phyloP scores from a whole-genome alignment of 352 stramenopile genomes.

The Phytophthora pluvialis region DNA sequence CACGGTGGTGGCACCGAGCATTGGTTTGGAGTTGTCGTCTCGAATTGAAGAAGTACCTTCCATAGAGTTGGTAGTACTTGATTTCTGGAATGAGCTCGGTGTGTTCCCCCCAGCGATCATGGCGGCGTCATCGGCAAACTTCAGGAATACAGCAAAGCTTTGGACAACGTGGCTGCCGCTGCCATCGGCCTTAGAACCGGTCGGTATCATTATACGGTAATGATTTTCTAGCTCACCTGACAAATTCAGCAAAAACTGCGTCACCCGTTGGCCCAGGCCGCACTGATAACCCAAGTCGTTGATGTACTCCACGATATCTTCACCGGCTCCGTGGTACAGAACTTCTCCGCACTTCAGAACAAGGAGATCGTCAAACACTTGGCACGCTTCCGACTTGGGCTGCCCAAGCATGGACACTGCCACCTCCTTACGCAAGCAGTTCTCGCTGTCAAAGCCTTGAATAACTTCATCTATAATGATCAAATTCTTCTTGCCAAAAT shows the following conservation, averaged over 20 bases:
- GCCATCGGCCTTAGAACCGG: neutral
- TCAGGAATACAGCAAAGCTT: conserved; percentile 22
- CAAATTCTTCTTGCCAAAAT: conserved; percentile 31
- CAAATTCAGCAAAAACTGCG: conserved; percentile 42
- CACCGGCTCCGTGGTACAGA: conserved; percentile 17
- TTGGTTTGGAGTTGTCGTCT: neutral
- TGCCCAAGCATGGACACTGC: conserved; percentile 20
- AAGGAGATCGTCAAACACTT: conserved; percentile 33
- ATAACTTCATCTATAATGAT: conserved; percentile 30
- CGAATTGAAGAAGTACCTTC: neutral
- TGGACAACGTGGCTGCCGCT: conserved; percentile 6
- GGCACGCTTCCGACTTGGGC: conserved; percentile 12
- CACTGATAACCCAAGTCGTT: conserved; percentile 28
- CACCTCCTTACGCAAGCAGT: conserved; percentile 19
- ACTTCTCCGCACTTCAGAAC: conserved; percentile 29
- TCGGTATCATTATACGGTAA: conserved; percentile 16
- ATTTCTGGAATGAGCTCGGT: neutral
- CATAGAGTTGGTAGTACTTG: neutral
- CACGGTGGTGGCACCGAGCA: neutral
- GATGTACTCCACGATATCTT: conserved; percentile 28
- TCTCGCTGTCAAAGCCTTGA: conserved; percentile 17
- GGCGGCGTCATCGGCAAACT: conserved; percentile 16
- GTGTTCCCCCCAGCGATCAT: conserved; percentile 7
- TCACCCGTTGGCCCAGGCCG: conserved; percentile 12
- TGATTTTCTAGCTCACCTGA: conserved; percentile 16